These are phyloP conservation scores for Oryza rufipogon DNA, from an alignment of 176 grass and related monocot species.

Conservation along the genomic window DNA sequence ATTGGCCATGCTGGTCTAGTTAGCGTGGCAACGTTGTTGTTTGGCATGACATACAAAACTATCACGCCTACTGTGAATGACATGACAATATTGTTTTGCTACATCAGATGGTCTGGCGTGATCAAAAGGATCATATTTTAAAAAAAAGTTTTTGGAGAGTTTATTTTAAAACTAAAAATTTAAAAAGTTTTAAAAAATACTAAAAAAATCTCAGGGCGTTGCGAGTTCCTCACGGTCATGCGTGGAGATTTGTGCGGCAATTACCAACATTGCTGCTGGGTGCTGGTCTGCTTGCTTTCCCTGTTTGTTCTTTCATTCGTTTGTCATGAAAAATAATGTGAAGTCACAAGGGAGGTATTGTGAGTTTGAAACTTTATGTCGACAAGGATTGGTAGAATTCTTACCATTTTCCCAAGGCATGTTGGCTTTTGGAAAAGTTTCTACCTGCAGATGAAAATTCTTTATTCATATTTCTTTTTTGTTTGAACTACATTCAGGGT, in stretches of 20 bases:
- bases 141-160: too few relatives aligned
- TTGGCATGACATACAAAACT: too few relatives aligned
- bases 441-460: background rate
- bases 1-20: too few relatives aligned
- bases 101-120: fast-evolving
- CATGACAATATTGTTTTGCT: too few relatives aligned
- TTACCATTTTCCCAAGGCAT: background rate
- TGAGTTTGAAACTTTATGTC: background rate
- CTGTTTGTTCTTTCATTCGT: background rate
- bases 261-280: background rate
- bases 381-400: background rate
- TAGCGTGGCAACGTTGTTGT: too few relatives aligned
- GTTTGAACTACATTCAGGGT: background rate
- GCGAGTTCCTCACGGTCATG: background rate
- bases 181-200: too few relatives aligned
- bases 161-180: too few relatives aligned
- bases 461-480: background rate
- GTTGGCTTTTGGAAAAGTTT: background rate
- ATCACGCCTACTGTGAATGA: too few relatives aligned
- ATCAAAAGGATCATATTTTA: too few relatives aligned
- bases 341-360: background rate
- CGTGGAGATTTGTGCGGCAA: background rate
- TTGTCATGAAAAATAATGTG: background rate
- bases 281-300: background rate
- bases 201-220: background rate